A percentile compares a stretch with the other conserved stretches of the same genome.
Evolutionary conservation across 129 eudicot species (phyloP).

Genomic region (Helichrysum umbraculigerum): DNA sequence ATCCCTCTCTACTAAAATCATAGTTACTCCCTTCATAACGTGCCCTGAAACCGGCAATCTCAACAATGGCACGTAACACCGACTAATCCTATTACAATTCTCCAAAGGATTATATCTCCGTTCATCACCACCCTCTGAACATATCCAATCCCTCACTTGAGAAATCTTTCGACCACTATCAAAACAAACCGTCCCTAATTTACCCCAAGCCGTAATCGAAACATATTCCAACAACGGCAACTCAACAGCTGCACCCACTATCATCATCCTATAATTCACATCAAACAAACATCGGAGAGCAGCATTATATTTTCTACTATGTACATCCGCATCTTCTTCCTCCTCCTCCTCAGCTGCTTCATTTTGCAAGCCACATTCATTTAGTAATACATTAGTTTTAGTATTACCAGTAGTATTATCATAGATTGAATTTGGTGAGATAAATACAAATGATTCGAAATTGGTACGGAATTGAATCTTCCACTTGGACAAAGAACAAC

Average conservation of each 20-base stretch:
- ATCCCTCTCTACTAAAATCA: neutral
- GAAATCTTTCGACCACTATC: neutral
- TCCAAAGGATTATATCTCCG: neutral
- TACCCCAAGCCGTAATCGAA: neutral
- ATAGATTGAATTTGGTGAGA: too few species aligned
- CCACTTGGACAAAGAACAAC: too few species aligned
- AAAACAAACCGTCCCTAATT: neutral
- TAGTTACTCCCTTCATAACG: constrained; percentile 3
- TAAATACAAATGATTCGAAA: too few species aligned
- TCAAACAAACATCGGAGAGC: neutral
- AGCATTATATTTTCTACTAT: neutral
- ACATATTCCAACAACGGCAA: neutral
- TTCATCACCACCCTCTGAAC: too few species aligned
- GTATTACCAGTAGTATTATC: too few species aligned
- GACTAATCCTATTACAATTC: neutral
- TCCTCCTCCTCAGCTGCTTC: too few species aligned
- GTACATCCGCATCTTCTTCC: too few species aligned
- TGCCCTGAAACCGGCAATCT: constrained; percentile 12
- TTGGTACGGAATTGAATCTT: too few species aligned
- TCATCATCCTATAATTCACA: too few species aligned
- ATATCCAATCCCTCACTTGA: neutral
- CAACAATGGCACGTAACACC: constrained; percentile 1
- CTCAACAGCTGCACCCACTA: too few species aligned
- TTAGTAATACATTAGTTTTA: too few species aligned
- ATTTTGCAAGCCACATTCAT: too few species aligned